Evolutionary conservation across 2,329 filamentous ascomycete species (phyloP), one percentile per base, ranked within the genome.

Genomic region (Nigrospora osmanthi): DNA sequence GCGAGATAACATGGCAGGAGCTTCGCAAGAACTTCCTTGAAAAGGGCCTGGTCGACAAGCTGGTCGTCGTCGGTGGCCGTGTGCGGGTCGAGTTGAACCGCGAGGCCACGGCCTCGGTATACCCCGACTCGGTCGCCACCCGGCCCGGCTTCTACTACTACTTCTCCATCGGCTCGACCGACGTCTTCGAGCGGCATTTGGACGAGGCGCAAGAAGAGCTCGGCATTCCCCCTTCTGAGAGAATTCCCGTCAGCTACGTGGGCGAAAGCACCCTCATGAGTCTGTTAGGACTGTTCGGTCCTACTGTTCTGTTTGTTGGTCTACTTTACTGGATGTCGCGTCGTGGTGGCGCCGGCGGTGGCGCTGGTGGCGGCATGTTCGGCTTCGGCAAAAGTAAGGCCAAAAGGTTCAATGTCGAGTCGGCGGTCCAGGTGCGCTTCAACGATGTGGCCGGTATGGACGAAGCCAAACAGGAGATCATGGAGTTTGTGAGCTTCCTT

Each of bases 401-500:
- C 23, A 97, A 95, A 74, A 86, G 87, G 58, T 98, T 97, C 75
- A 98, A 96, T 65, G 90, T 96, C 55, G 93, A 98, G 72, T 88
- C 87, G 11, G 88, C 93, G 46, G 80, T 98, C 71, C 95, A 95
- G 70, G 90, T 94, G 65, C 97, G 96, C 67, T 98, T 98, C 63
- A 75, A 87, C 39, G 93, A 98, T 62, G 93, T 98, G 37, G 93
- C 93, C 36, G 93, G 93, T 54, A 91, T 97, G 83, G 93, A 98
- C 63, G 93, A 98, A 69, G 93, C 93, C 46, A 98, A 98, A 76
- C 75, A 83, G 46, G 93, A 98, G 68, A 98, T 98, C 55, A 96
- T 97, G 89, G 93, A 98, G 67, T 98, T 98, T 58, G 93, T 98
- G 54, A 90, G 86, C 62, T 98, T 98, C 74, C 70, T 98, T 51